Conservation (phyloP, 805 yeast species). For the Wickerhamomyces bisporus region DNA sequence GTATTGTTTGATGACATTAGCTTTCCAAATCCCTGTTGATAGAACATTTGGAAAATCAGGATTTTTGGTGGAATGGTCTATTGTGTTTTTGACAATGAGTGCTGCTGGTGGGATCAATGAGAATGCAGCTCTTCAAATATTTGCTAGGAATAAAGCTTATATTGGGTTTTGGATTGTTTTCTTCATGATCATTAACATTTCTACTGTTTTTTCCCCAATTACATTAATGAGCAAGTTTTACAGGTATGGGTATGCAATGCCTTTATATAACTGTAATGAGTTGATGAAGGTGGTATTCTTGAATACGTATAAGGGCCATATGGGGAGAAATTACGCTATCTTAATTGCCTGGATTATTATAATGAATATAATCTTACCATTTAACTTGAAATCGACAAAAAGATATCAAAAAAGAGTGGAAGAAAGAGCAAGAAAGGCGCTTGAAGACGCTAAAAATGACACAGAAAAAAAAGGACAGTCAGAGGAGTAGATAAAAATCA, state of each 20-base stretch:
- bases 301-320: conserved; percentile 46
- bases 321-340: conserved; percentile 59
- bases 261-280: conserved; percentile 61
- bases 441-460: not conserved
- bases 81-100: conserved; percentile 58
- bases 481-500: too few relatives aligned
- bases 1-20: conserved; percentile 54
- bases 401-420: not conserved
- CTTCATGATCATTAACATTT: conserved; percentile 59
- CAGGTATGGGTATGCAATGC: conserved; percentile 62
- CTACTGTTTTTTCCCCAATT: conserved; percentile 62
- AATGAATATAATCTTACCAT: conserved; percentile 36
- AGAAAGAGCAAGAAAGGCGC: not conserved
- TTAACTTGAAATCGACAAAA: conserved; percentile 13
- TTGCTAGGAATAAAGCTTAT: conserved; percentile 49
- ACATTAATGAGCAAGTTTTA: conserved; percentile 50
- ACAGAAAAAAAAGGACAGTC: too few relatives aligned
- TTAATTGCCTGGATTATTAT: conserved; percentile 55
- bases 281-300: conserved; percentile 54
- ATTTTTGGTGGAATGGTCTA: conserved; percentile 67
- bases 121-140: conserved; percentile 41
- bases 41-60: conserved; percentile 60
- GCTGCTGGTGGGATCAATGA: conserved; percentile 73
- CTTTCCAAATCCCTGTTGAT: conserved; percentile 57
- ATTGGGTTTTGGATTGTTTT: conserved; percentile 68